Base-by-base conservation (phyloP, 75 land plant genomes). In the Adiantum capillusveneris region DNA sequence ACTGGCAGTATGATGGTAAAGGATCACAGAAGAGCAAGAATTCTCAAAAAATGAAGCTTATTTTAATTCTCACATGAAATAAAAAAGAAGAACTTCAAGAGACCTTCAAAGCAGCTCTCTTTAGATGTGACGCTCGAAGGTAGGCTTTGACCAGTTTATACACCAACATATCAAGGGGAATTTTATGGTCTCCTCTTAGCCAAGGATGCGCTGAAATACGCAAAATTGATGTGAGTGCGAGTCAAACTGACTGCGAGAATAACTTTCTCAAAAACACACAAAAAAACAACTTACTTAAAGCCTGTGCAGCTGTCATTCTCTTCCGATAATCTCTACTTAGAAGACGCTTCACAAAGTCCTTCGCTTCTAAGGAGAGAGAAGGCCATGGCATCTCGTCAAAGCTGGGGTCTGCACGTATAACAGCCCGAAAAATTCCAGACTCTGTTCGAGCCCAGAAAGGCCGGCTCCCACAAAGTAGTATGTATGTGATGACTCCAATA, bases 391-490 rank as follows among this genome's bases (percentile, higher is more conserved):
- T 62, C 51, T 81, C 84, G 29, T 69, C 84, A 62, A 79, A 81
- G 63, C 70, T 81, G 26, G 84, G 84, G 64, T 81, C 84, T 9
- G 84, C 78, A 54, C 74, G 52, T 20, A 81, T 53, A 29, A 81
- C 84, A 37, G 84, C 63, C 44, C 84, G 73, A 31, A 81, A 81
- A 17, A 81, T 81, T 31, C 97, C 97, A 68, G 97, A 91, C 63
- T 91, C 97, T 12, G 93, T 81, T 30, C 97, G 80, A 26, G 97
- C 97, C 97, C 97, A 91, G 62, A 91, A 91, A 25, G 97, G 97
- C 14, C 97, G 78, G 56, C 97, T 91, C 1, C 97, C 97, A 78
- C 97, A 87, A 13, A 91, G 62, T 22, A 91, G 77, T 53, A 91
- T 91, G 60, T 90, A 90, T 22, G 89, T 90, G 44, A 90, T 90